Evolutionary conservation across 2,329 filamentous ascomycete genomes (phyloP).

Genomic region (Fusarium anthophilum): DNA sequence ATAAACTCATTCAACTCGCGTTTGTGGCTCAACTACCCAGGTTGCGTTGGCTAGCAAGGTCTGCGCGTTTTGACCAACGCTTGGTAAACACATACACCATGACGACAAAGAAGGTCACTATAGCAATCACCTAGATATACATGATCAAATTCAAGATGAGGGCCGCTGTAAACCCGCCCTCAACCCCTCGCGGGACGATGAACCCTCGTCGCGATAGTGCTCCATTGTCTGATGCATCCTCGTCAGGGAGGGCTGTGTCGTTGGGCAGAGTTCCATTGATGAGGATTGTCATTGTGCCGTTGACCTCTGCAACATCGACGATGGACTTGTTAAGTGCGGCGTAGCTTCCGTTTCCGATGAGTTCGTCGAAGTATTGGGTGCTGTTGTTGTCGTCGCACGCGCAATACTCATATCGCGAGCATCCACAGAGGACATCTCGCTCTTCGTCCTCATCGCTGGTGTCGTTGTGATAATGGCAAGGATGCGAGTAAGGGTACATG

Average conservation of each 20-base stretch:
- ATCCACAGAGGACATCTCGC: slow-evolving; percentile 56
- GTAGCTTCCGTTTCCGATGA: slow-evolving; percentile 74
- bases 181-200: too few relatives aligned
- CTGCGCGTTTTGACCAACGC: too few relatives aligned
- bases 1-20: neutral
- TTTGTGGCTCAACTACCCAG: too few relatives aligned
- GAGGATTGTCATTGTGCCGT: slow-evolving; percentile 71
- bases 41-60: too few relatives aligned
- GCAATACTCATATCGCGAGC: slow-evolving; percentile 62
- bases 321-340: slow-evolving; percentile 67
- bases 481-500: slow-evolving; percentile 60
- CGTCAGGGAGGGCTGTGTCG: slow-evolving; percentile 65
- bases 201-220: slow-evolving; percentile 15
- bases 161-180: too few relatives aligned
- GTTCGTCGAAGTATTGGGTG: slow-evolving; percentile 64
- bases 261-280: slow-evolving; percentile 83
- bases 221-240: slow-evolving; percentile 41
- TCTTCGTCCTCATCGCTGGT: slow-evolving; percentile 54
- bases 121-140: too few relatives aligned
- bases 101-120: too few relatives aligned
- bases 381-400: slow-evolving; percentile 75
- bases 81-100: too few relatives aligned
- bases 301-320: slow-evolving; percentile 67
- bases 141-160: too few relatives aligned
- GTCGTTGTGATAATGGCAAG: slow-evolving; percentile 60